Evolutionary conservation across 1,284 basidiomycete species (phyloP), one percentile per base, ranked within the genome.

Genomic region (Megacollybia platyphylla): DNA sequence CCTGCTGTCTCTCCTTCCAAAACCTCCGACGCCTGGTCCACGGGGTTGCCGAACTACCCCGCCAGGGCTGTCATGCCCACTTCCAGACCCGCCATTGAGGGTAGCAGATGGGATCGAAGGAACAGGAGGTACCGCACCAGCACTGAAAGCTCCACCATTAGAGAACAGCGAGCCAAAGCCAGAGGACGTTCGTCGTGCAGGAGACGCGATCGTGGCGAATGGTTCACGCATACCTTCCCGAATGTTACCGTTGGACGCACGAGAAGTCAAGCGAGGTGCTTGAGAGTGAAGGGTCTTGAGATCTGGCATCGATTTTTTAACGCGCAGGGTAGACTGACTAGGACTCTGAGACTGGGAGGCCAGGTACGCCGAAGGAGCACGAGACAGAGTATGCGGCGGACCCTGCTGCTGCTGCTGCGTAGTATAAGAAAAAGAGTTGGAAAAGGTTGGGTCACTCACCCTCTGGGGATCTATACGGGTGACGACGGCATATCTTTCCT

Each of bases 221-320:
- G 85, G 84, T 57, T 90, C 87, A 43, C 89, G 79, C 44, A 94
- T 86, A 20, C 85, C 84, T 57, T 90, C 87, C 43, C 89, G 79
- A 44, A 94, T 86, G 61, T 94, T 94, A 39, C 86, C 88, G 52
- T 86, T 91, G 29, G 88, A 92, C 18, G 88, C 73, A 50, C 89
- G 86, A 7, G 87, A 80, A 39, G 70, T 78, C 38, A 94, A 71
- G 39, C 87, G 81, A 29, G 87, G 80, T 1, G 85, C 75, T 44
- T 84, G 82, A 34, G 85, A 76, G 46, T 90, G 86, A 47, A 87
- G 67, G 48, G 73, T 87, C 63, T 86, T 87, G 83, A 79, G 87
- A 68, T 79, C 87, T 2, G 92, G 92, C 92, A 96, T 96, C 11
- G 89, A 93, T 64, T 94, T 94, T 70, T 96, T 96, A 60, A 83